Evolutionary conservation across 163 green algal genomes (phyloP), one percentile per base, ranked within the genome.

Genomic region (Chloromonas sp.): DNA sequence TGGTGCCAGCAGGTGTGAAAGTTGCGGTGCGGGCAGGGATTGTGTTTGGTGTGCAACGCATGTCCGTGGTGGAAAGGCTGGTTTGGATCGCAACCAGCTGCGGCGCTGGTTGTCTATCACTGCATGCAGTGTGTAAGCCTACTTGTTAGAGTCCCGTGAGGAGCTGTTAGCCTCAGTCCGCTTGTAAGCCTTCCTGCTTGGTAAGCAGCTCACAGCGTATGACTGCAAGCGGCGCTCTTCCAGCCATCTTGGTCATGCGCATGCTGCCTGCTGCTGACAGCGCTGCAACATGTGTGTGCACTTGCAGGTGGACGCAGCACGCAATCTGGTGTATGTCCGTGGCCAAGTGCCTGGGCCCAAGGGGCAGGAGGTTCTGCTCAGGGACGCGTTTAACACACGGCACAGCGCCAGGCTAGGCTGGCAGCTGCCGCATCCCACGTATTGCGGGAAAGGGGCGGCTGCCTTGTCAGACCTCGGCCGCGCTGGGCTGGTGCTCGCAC

Each of bases 261-360:
- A 36, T 36, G 36, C 36, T 36, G 36, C 36, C 36, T 36, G 36
- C 36, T 36, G 36, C 36, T 36, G 36, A 36, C 36, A 36, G 36
- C 36, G 36, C 36, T 36, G 36, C 36, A 36, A 36, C 36, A 36
- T 36, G 36, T 36, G 36, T 36, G 36, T 36, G 36, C 36, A 36
- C 36, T 83, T 89, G 83, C 92, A 96, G 92, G 94, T 99, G 14
- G 97, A 99, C 87, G 89, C 96, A 0, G 83, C 83, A 0, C 90
- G 96, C 60, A 98, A 98, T 90, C 92, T 99, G 82, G 70, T 99
- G 77, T 99, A 96, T 88, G 93, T 99, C 2, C 87, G 89, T 11
- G 97, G 97, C 0, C 95, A 98, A 88, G 95, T 99, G n/a, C 96
- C 96, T 0, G 96, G 97, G 1, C 94, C 96, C 79, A 91, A 90